Conservation (phyloP, 768 basidiomycete species). For the Lactarius tabidus region DNA sequence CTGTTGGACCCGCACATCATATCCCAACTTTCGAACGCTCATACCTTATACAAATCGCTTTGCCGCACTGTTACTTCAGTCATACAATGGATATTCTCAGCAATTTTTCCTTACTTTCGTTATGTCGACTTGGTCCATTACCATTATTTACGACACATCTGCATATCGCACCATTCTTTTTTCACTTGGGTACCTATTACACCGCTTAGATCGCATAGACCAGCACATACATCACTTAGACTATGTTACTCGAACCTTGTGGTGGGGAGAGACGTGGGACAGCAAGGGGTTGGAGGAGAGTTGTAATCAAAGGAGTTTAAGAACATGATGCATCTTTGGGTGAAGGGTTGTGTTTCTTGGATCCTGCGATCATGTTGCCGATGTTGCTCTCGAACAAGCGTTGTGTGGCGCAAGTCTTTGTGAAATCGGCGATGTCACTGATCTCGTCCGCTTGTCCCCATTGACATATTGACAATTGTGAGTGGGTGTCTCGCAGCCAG, state of each 20-base stretch:
- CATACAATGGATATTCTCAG: neutral
- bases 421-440: too few relatives aligned
- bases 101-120: neutral
- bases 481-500: too few relatives aligned
- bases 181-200: slow-evolving; percentile 1
- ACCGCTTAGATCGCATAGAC: slow-evolving; percentile 1
- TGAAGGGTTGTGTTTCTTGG: neutral
- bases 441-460: too few relatives aligned
- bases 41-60: neutral
- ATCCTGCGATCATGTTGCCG: too few relatives aligned
- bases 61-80: neutral
- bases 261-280: neutral
- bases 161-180: neutral
- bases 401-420: too few relatives aligned
- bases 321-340: neutral
- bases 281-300: neutral
- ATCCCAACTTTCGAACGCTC: neutral
- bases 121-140: neutral
- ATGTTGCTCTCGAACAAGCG: neutral
- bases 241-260: neutral
- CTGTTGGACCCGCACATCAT: neutral
- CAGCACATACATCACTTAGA: slow-evolving; percentile 4
- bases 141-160: too few relatives aligned
- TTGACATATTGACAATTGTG: too few relatives aligned
- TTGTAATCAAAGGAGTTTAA: neutral